These are phyloP conservation scores for Cornus suecica DNA, from an alignment of 148 eudicot species.

Conservation along the genomic window DNA sequence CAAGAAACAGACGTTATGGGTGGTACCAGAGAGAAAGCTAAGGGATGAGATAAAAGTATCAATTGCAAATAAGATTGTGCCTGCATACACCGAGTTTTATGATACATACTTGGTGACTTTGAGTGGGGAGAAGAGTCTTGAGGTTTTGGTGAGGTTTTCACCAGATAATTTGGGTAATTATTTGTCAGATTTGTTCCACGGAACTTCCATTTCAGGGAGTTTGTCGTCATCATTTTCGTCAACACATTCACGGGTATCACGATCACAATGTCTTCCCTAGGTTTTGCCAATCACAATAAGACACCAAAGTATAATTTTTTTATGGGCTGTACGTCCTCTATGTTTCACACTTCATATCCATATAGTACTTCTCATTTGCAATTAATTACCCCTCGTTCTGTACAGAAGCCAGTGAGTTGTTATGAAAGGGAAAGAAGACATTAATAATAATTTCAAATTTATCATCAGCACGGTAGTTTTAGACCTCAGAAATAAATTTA, in stretches of 20 bases:
- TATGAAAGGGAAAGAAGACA: neutral
- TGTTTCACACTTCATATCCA: neutral
- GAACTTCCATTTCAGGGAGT: slow-evolving; percentile 5
- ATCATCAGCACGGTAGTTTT: neutral
- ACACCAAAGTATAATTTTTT: neutral
- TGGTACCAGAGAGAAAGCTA: slow-evolving; percentile 22
- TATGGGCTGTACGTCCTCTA: neutral
- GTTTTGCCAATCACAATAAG: neutral
- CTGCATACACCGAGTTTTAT: slow-evolving; percentile 26
- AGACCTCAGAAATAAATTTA: neutral
- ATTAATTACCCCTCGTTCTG: neutral
- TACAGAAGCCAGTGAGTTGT: neutral
- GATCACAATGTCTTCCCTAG: neutral
- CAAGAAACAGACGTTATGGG: slow-evolving; percentile 29
- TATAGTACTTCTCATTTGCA: neutral
- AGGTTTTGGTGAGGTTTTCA: slow-evolving; percentile 25
- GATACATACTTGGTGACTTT: slow-evolving; percentile 15
- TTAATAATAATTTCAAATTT: neutral
- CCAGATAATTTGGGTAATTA: slow-evolving; percentile 35
- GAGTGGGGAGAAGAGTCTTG: slow-evolving; percentile 15
- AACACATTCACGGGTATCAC: neutral
- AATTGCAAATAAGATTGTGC: slow-evolving; percentile 26
- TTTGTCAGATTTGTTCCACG: slow-evolving; percentile 33
- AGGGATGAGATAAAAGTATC: slow-evolving; percentile 36
- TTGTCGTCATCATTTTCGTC: neutral